Evolutionary conservation across 2,329 filamentous ascomycete species (phyloP), one percentile per base, ranked within the genome.

Genomic region (Trichoderma aggressivum): DNA sequence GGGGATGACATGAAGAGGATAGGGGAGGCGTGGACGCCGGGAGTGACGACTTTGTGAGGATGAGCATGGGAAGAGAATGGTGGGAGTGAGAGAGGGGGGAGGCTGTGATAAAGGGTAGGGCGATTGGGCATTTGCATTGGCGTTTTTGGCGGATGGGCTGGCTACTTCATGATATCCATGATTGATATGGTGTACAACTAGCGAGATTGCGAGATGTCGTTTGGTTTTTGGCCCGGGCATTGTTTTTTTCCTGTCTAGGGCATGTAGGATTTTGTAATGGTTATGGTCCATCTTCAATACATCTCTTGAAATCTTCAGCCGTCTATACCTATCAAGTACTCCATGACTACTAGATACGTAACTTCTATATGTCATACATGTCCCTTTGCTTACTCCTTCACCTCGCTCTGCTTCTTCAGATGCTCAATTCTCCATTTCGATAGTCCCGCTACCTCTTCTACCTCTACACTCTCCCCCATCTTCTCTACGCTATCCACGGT

Each of bases 1-100:
- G 87, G 90, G 64, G 88, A 89, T 18, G 94, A 98, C 77, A 91
- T 99, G 79, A 90, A 91, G 79, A 86, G 91, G 75, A 96, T 99
- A 80, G 96, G 94, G 39, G 92, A 95, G 78, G 83, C 83, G 1
- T 99, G 96, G 94, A 88, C 87, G 70, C 93, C 94, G 1, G 94
- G 94, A 10, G 84, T 92, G 63, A 84, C 85, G 72, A 87, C 75
- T 72, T 80, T 92, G 72, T 93, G 79, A 86, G 26, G 11, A 18
- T 6, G 28, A 18, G 30, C 12, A 30, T 21, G 18, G 7, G 24
- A 12, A 11, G 18, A 7, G 28, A 18, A 50, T 24, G 3, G 12
- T 12, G 36, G 2, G 30, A 53, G 18, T 21, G 18, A 32, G 16
- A 26, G 66, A 26, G 14, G 7, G 10, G 39, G 24, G 5, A 16